A percentile compares a stretch with the other conserved stretches of the same genome.
These are phyloP conservation scores for Aspergillus arachidicola DNA, from an alignment of 2,329 filamentous ascomycete genomes.

Conservation along the genomic window DNA sequence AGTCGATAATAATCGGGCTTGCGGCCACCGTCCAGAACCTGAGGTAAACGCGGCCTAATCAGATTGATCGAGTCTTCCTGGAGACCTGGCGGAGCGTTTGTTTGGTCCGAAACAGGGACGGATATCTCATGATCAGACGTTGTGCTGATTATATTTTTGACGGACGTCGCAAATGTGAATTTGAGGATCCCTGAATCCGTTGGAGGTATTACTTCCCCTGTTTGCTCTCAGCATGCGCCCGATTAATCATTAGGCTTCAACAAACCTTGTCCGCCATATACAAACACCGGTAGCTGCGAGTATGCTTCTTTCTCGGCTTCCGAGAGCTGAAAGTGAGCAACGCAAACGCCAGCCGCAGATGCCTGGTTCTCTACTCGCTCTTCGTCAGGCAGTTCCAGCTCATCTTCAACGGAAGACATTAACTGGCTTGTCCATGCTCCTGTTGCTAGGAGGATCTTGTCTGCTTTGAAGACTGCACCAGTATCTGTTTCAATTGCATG, in stretches of 20 bases:
- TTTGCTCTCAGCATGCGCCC: background rate
- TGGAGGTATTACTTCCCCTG: constrained; percentile 51
- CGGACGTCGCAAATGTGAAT: constrained; percentile 63
- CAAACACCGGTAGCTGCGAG: constrained; percentile 56
- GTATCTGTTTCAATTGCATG: constrained; percentile 52
- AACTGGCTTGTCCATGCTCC: constrained; percentile 61
- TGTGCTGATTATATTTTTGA: constrained; percentile 56
- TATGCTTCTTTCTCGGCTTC: constrained; percentile 54
- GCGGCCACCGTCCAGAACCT: constrained; percentile 33
- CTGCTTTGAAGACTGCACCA: constrained; percentile 53
- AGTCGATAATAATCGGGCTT: constrained; percentile 49
- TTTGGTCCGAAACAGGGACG: constrained; percentile 52
- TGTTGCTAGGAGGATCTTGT: constrained; percentile 58
- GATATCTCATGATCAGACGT: constrained; percentile 57
- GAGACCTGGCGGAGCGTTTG: constrained; percentile 44
- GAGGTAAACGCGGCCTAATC: constrained; percentile 29
- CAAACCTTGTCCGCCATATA: constrained; percentile 48
- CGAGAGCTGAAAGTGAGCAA: constrained; percentile 59
- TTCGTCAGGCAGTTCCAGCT: constrained; percentile 48
- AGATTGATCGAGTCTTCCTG: constrained; percentile 42
- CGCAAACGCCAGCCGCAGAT: constrained; percentile 62
- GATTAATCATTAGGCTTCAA: background rate
- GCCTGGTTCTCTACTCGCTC: constrained; percentile 55
- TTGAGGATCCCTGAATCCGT: constrained; percentile 58
- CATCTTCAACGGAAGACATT: constrained; percentile 54